A percentile compares a stretch with the other conserved stretches of the same genome.
Evolutionary conservation across 2,329 filamentous ascomycete genomes (phyloP).

Genomic region (Fusarium sp.): DNA sequence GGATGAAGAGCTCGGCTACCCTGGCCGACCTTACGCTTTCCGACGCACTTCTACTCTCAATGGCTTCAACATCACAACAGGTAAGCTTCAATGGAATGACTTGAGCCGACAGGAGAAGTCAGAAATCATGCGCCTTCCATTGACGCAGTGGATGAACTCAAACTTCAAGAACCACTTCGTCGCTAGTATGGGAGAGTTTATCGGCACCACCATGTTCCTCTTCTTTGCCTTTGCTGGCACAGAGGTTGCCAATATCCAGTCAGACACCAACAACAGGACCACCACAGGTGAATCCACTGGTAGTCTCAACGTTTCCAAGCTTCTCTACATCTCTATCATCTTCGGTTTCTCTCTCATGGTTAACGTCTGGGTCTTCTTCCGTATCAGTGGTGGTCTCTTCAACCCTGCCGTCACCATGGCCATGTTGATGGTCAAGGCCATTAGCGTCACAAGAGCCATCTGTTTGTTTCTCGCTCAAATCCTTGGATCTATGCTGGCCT

Average conservation of each 20-base stretch:
- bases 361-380: conserved; percentile 63
- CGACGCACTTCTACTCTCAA: conserved; percentile 33
- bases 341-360: conserved; percentile 60
- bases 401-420: conserved; percentile 62
- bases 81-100: conserved; percentile 54
- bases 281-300: conserved; percentile 59
- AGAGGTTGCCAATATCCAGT: conserved; percentile 56
- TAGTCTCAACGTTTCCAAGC: conserved; percentile 58
- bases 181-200: conserved; percentile 55
- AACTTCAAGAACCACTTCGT: conserved; percentile 60
- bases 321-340: conserved; percentile 57
- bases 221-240: conserved; percentile 59
- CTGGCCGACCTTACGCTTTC: conserved; percentile 3
- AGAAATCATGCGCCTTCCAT: conserved; percentile 59
- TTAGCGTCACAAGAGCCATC: conserved; percentile 59
- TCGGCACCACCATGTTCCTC: conserved; percentile 59
- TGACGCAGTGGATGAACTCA: conserved; percentile 62
- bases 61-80: conserved; percentile 34
- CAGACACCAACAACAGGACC: conserved; percentile 51
- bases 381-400: conserved; percentile 57
- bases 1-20: conserved; percentile 46
- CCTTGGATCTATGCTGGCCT: conserved; percentile 58
- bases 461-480: conserved; percentile 65
- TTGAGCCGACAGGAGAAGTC: conserved; percentile 56
- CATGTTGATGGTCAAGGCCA: conserved; percentile 63